Base-by-base conservation (phyloP, 352 stramenopile species). In the Phytophthora podocarpi region DNA sequence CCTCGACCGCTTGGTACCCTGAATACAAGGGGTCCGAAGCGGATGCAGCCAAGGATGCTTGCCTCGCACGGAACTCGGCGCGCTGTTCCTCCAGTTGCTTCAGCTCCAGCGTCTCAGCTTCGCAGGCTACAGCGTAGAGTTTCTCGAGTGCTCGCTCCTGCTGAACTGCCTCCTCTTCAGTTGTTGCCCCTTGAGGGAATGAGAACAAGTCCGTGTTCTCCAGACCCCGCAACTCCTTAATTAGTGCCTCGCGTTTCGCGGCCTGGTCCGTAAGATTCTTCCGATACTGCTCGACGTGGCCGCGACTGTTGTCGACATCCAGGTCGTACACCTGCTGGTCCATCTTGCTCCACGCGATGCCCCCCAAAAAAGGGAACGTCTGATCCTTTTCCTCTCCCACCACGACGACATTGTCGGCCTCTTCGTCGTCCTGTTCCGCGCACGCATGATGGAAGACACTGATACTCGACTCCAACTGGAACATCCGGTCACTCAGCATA, bases 401-500 rank as follows among this genome's bases (percentile, higher is more conserved):
- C 9, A 70, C 36, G 3, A 62, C 15, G 2, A 50, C 47, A 6
- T 62, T 52, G 5, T 72, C 61, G 1, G 59, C 52, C 0, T 60
- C 55, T 59, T 59, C 48, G 0, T 66, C 54, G 6, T 79, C 56
- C 30, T 77, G 74, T 5, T 84, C 78, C 5, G 85, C 80, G 31
- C 61, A 69, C 4, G 82, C 86, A 24, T 91, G 77, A 40, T 87
- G 74, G 59, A 95, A 95, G 10, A 76, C 78, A 40, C 70, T 87
- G 23, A 93, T 70, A 51, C 78, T 91, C 48, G 82, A 92, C 62
- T 93, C 74, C 47, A 95, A 73, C 70, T 95, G 86, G 64, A 95
- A 95, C 84, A 95, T 93, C 49, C 86, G 82, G 59, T 95, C 86
- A 70, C 86, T 95, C 27, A 95, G 68, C 65, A 95, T 74, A 42